Evolutionary conservation across 2,329 filamentous ascomycete species (phyloP).

Genomic region (Oidium heveae): DNA sequence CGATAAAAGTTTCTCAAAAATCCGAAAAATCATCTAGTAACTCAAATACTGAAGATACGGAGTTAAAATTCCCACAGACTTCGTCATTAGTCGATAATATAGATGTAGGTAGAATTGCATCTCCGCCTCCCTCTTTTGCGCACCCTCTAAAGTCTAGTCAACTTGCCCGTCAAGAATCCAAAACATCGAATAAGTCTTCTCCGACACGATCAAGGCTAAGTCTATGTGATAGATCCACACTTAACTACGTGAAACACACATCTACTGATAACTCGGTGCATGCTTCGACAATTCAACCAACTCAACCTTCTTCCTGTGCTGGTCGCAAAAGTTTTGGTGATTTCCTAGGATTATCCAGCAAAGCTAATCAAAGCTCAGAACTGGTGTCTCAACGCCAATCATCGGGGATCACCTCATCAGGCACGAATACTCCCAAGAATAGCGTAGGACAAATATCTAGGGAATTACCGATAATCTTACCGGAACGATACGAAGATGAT

Average conservation of each 20-base stretch:
- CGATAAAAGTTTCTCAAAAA: slow-evolving; percentile 17
- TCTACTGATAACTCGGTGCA: slow-evolving; percentile 39
- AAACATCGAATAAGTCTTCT: slow-evolving; percentile 42
- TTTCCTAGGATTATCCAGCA: slow-evolving; percentile 47
- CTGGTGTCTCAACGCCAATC: slow-evolving; percentile 38
- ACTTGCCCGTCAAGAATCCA: slow-evolving; percentile 33
- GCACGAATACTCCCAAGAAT: slow-evolving; percentile 46
- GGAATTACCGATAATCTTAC: slow-evolving; percentile 42
- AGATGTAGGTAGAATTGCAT: slow-evolving; percentile 4
- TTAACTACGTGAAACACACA: slow-evolving; percentile 50
- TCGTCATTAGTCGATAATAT: slow-evolving; percentile 8
- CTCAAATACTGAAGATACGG: slow-evolving; percentile 10
- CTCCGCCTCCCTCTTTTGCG: slow-evolving; percentile 12
- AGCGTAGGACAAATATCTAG: slow-evolving; percentile 59
- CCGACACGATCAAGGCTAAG: slow-evolving; percentile 33
- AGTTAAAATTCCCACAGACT: slow-evolving; percentile 6
- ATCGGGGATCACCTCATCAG: slow-evolving; percentile 45
- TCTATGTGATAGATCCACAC: slow-evolving; percentile 56
- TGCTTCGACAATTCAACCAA: slow-evolving; percentile 28
- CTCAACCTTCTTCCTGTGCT: slow-evolving; percentile 60
- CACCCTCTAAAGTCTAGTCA: slow-evolving; percentile 14
- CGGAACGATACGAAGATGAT: slow-evolving; percentile 64
- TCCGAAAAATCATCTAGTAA: slow-evolving; percentile 19
- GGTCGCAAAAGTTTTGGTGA: slow-evolving; percentile 86
- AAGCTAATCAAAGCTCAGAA: slow-evolving; percentile 64